Conservation (phyloP, 441 rosid species). For the Mallotus repandus region DNA sequence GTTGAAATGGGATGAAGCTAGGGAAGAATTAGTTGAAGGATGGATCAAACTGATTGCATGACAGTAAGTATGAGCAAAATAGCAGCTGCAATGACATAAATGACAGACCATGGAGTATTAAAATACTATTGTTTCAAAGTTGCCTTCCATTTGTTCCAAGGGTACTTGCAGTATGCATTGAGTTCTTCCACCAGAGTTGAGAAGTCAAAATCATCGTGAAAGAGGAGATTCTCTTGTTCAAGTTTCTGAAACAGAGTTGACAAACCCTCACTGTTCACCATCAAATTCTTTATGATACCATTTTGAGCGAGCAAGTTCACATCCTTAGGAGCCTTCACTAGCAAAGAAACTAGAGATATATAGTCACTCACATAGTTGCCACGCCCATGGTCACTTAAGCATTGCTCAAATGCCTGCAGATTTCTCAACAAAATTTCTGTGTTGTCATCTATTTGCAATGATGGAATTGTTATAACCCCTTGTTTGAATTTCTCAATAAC, state of each 20-base stretch:
- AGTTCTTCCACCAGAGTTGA: slow-evolving; percentile 13
- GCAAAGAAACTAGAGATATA: slow-evolving; percentile 16
- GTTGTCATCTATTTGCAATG: too few relatives aligned
- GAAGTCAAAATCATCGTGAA: slow-evolving; percentile 26
- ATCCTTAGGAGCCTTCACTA: slow-evolving; percentile 17
- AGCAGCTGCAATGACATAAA: slow-evolving; percentile 19
- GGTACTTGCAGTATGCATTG: slow-evolving; percentile 3
- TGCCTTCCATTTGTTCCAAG: slow-evolving; percentile 23
- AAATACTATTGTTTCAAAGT: slow-evolving; percentile 18
- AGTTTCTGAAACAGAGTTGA: slow-evolving; percentile 17
- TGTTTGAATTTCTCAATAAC: too few relatives aligned
- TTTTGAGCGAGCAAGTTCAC: slow-evolving; percentile 26
- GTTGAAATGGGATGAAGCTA: too few relatives aligned
- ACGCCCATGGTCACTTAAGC: slow-evolving; percentile 21
- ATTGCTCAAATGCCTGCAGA: slow-evolving; percentile 26
- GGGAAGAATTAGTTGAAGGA: neutral
- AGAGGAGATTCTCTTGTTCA: slow-evolving; percentile 11
- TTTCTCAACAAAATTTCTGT: too few relatives aligned
- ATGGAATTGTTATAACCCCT: too few relatives aligned
- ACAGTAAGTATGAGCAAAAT: slow-evolving; percentile 16
- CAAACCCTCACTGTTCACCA: neutral
- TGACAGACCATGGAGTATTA: slow-evolving; percentile 18
- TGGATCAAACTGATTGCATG: slow-evolving; percentile 20
- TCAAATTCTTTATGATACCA: slow-evolving; percentile 2
- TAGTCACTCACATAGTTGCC: slow-evolving; percentile 22